A percentile compares a stretch with the other conserved stretches of the same genome.
phyloP scores from a whole-genome alignment of 2,329 filamentous ascomycete genomes.

The Spiromastix sp. region DNA sequence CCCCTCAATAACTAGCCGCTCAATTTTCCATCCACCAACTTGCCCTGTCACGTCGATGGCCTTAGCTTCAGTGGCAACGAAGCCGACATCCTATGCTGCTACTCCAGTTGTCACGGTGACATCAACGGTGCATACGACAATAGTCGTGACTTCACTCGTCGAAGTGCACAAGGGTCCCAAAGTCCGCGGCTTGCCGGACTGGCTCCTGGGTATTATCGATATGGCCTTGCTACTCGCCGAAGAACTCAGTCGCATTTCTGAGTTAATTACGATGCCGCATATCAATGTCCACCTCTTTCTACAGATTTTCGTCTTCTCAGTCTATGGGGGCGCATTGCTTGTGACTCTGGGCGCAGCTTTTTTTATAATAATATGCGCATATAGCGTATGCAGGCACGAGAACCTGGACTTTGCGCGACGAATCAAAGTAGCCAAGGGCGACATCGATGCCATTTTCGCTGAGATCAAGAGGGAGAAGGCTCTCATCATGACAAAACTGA shows the following conservation, averaged over 20 bases:
- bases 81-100: too few relatives aligned
- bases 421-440: background rate
- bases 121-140: background rate
- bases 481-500: too few relatives aligned
- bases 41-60: background rate
- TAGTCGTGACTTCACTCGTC: background rate
- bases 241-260: too few relatives aligned
- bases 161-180: background rate
- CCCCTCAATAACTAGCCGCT: background rate
- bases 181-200: background rate
- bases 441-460: background rate
- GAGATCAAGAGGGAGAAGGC: too few relatives aligned
- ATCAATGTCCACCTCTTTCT: background rate
- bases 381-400: background rate
- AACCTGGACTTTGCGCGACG: conserved; percentile 1
- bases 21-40: background rate
- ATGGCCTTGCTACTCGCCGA: background rate
- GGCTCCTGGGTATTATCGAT: background rate
- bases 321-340: conserved; percentile 1
- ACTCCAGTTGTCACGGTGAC: too few relatives aligned
- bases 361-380: background rate
- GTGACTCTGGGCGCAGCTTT: conserved; percentile 2
- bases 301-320: background rate
- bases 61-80: background rate
- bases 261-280: too few relatives aligned